Conservation (phyloP, 345 rosid genomes). For the Brassica napus region DNA sequence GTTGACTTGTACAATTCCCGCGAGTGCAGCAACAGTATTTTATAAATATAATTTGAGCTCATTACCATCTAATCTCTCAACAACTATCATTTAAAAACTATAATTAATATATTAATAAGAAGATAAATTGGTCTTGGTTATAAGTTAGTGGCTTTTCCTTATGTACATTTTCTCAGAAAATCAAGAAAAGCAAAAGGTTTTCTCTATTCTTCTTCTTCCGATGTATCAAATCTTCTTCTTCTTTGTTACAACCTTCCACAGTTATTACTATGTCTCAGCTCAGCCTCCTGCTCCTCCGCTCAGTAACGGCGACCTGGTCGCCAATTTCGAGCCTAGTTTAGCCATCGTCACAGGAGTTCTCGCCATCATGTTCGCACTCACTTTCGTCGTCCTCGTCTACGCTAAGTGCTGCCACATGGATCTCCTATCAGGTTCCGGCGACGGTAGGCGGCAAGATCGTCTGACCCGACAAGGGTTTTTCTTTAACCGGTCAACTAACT, state of each 20-base stretch:
- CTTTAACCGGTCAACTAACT: conserved; percentile 30
- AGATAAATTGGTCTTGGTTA: not conserved
- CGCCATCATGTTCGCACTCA: conserved; percentile 57
- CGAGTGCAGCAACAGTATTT: not conserved
- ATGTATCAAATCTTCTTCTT: conserved; percentile 36
- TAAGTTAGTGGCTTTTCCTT: not conserved
- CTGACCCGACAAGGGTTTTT: conserved; percentile 24
- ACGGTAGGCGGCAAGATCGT: conserved; percentile 15
- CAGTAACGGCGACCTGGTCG: conserved; percentile 36
- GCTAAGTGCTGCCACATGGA: conserved; percentile 67
- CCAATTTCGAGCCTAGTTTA: conserved; percentile 76
- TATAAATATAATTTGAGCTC: not conserved
- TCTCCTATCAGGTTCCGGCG: conserved; percentile 29
- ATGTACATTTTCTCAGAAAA: not conserved
- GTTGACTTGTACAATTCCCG: not conserved
- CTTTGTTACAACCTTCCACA: not conserved
- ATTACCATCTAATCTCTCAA: not conserved
- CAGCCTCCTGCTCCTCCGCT: conserved; percentile 39
- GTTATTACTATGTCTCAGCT: conserved; percentile 32
- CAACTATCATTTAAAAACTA: not conserved
- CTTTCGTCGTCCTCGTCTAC: conserved; percentile 62
- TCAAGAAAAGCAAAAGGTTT: not conserved
- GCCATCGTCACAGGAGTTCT: conserved; percentile 54
- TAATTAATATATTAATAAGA: not conserved
- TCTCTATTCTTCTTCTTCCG: not conserved